Base-by-base conservation (phyloP, 768 basidiomycete species). In the Suillus decipiens region DNA sequence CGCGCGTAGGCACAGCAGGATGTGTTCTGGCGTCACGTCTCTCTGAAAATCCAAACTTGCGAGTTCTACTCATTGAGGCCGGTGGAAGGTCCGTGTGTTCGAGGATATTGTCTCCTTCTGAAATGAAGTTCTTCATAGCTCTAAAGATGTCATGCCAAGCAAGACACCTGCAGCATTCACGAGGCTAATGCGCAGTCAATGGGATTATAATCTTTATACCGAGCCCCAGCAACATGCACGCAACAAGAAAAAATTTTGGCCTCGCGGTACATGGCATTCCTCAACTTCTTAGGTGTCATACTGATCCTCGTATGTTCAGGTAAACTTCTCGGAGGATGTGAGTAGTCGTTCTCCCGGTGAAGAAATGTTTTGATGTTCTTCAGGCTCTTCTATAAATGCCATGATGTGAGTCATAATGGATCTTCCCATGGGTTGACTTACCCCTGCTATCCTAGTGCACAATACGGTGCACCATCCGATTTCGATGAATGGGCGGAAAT, bases 301-400 rank as follows among this genome's bases (percentile, higher is more conserved):
- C 41, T 47, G 43, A 53, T 43, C 12, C 24, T 42, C 19, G 10
- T 31, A 24, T 48, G 9, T 34, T 3, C 59, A 90, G 89, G 76
- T 1, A 89, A 86, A 69, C 77, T 92, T 71, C 80, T 92, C 7
- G 90, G 90, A 28, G 90, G 90, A 70, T 92, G 90, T 88, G 69
- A 72, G 86, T 78, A 12, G 31, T 42, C n/a, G 28, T 34, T 6
- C 64, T 42, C 58, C 5, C 47, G 3, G 60, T 61, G 33, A 42
- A 43, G 55, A 14, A 34, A 55, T 51, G 3, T 51, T 12, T 55
- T 7, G 60, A 42, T 17, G 19, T 14, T 28, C 47, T 61, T 36
- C 50, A 88, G 85, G 86, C 61, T 86, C 87, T 5, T 80, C 86
- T 2, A 82, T 89, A 54, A 91, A 92, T 67, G 89, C 89, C 1